A percentile compares a stretch with the other conserved stretches of the same genome.
phyloP scores from a whole-genome alignment of 371 early-diverging fungal species.

The Mortierella sp. region DNA sequence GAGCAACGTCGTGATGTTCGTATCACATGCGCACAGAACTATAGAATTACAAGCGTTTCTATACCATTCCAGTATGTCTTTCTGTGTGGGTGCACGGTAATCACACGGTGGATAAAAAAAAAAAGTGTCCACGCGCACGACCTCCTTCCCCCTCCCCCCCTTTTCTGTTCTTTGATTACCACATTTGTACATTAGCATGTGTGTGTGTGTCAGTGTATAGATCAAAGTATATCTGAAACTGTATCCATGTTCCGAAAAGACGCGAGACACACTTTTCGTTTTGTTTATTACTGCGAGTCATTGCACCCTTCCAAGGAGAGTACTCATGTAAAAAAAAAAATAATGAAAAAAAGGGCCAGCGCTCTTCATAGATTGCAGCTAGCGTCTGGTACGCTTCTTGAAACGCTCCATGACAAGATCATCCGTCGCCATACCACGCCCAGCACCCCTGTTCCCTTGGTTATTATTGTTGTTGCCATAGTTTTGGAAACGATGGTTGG shows the following conservation, averaged over 20 bases:
- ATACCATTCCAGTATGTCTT: neutral
- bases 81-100: neutral
- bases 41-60: neutral
- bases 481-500: slow-evolving; percentile 47
- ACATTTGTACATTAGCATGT: too few species aligned
- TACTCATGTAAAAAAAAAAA: too few species aligned
- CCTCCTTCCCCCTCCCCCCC: too few species aligned
- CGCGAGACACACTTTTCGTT: too few species aligned
- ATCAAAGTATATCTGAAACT: too few species aligned
- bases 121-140: too few species aligned
- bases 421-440: slow-evolving; percentile 79
- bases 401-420: slow-evolving; percentile 85
- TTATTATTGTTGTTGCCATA: slow-evolving; percentile 32
- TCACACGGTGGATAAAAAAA: too few species aligned
- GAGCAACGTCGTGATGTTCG: neutral
- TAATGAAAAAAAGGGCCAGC: neutral
- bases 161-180: too few species aligned
- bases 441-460: slow-evolving; percentile 25
- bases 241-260: too few species aligned
- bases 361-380: too few species aligned
- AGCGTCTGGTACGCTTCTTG: slow-evolving; percentile 76
- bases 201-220: too few species aligned
- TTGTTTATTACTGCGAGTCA: neutral
- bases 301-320: too few species aligned
- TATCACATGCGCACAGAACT: neutral